These are phyloP conservation scores for Xylariaceae sp. DNA, from an alignment of 2,329 filamentous ascomycete species.

Conservation along the genomic window DNA sequence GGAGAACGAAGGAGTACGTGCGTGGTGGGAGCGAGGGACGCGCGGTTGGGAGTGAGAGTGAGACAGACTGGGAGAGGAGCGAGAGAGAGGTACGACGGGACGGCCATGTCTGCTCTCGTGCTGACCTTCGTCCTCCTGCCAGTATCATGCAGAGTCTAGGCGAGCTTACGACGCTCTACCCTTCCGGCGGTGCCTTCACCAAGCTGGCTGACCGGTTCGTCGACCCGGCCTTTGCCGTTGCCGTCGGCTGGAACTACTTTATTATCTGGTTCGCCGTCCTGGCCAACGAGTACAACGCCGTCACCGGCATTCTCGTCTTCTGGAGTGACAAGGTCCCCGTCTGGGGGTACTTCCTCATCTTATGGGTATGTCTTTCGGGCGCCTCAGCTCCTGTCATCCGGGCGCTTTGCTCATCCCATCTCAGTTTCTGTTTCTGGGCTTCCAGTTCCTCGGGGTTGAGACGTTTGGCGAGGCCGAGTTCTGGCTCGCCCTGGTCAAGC, in stretches of 20 bases:
- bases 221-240: constrained; percentile 61
- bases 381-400: not conserved
- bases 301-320: constrained; percentile 57
- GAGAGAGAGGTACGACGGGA: too few species aligned
- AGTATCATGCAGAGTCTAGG: constrained; percentile 67
- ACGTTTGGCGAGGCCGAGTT: constrained; percentile 76
- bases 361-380: constrained; percentile 46
- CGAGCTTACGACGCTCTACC: constrained; percentile 66
- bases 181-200: constrained; percentile 64
- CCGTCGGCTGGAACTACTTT: constrained; percentile 66
- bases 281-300: constrained; percentile 64
- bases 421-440: constrained; percentile 50
- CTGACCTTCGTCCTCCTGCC: too few species aligned
- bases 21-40: too few species aligned
- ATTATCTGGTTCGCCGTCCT: constrained; percentile 50
- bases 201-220: constrained; percentile 63
- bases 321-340: constrained; percentile 55
- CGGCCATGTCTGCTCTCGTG: too few species aligned
- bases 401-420: constrained; percentile 2
- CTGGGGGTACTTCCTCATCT: constrained; percentile 66
- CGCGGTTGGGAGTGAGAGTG: too few species aligned
- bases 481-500: constrained; percentile 68
- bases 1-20: too few species aligned
- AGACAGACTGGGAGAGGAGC: too few species aligned
- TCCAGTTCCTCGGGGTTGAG: constrained; percentile 65